phyloP scores from a whole-genome alignment of 2,329 filamentous ascomycete genomes.

The Trichoderma sp. region DNA sequence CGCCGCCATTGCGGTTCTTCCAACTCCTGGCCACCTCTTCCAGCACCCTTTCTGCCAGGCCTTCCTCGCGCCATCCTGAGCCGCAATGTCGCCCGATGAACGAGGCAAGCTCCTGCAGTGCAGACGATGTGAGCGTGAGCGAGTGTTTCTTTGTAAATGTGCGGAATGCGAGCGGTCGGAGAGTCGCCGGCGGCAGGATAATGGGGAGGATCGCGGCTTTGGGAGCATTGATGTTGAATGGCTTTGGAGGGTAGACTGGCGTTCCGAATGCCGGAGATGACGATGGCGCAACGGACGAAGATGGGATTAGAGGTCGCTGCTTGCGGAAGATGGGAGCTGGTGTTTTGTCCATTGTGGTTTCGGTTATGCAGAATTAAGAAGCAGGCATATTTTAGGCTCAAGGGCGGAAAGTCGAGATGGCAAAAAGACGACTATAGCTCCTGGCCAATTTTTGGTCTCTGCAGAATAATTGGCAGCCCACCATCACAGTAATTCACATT shows the following conservation, averaged over 20 bases:
- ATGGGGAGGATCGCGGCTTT: slow-evolving; percentile 80
- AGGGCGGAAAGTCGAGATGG: neutral
- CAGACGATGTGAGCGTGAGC: slow-evolving; percentile 84
- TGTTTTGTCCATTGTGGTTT: slow-evolving; percentile 44
- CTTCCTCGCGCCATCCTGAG: slow-evolving; percentile 94
- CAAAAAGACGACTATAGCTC: neutral
- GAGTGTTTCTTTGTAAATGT: slow-evolving; percentile 98
- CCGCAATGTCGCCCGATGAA: slow-evolving; percentile 96
- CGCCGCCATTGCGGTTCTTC: slow-evolving; percentile 86
- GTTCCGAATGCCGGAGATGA: slow-evolving; percentile 91
- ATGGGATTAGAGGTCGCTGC: slow-evolving; percentile 41
- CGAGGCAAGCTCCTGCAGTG: slow-evolving; percentile 78
- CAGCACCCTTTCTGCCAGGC: slow-evolving; percentile 85
- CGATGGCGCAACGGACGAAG: slow-evolving; percentile 71
- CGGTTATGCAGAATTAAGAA: neutral
- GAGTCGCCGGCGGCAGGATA: slow-evolving; percentile 80
- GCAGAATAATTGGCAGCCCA: neutral
- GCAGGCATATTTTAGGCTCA: neutral
- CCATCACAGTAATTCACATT: neutral
- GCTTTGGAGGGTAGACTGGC: slow-evolving; percentile 75
- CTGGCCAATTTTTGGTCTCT: neutral
- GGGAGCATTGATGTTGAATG: slow-evolving; percentile 58
- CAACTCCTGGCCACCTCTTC: slow-evolving; percentile 90
- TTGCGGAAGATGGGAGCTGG: slow-evolving; percentile 46
- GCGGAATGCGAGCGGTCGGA: slow-evolving; percentile 89